Conservation (phyloP, 345 rosid species). For the Xanthoceras sorbifolium region DNA sequence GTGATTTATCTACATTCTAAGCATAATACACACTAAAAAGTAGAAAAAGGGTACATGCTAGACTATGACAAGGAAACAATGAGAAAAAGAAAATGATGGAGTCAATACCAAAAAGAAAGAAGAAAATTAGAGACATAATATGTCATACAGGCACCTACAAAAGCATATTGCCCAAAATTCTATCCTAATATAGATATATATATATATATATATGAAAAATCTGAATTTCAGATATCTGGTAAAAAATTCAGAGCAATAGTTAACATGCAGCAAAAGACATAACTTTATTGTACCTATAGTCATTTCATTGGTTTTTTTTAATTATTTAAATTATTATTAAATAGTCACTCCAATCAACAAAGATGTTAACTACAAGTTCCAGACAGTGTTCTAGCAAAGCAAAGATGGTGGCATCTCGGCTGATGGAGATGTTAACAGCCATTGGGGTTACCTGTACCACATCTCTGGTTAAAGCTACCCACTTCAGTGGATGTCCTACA, state of each 20-base stretch:
- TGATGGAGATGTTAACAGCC: not conserved
- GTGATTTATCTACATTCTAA: constrained; percentile 8
- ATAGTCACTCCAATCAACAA: not conserved
- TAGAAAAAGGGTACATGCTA: not conserved
- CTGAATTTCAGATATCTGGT: not conserved
- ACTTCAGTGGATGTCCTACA: not conserved
- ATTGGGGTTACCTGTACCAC: not conserved
- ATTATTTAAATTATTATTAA: no score
- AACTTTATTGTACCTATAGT: not conserved
- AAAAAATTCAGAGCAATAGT: not conserved
- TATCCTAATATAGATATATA: constrained; percentile 1
- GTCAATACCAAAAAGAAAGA: constrained; percentile 1
- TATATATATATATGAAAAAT: not conserved
- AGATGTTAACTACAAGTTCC: not conserved
- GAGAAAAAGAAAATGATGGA: not conserved
- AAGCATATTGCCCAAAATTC: not conserved
- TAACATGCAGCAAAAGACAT: not conserved
- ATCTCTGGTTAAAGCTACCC: not conserved
- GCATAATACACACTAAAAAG: constrained; percentile 3
- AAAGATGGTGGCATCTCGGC: not conserved
- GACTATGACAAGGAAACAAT: not conserved
- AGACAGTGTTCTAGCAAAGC: not conserved
- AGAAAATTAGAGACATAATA: not conserved
- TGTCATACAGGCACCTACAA: not conserved
- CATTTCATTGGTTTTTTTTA: not conserved